Evolutionary conservation across 169 alveolate species (phyloP), one percentile per base, ranked within the genome.

Genomic region (Hepatocystis sp.): DNA sequence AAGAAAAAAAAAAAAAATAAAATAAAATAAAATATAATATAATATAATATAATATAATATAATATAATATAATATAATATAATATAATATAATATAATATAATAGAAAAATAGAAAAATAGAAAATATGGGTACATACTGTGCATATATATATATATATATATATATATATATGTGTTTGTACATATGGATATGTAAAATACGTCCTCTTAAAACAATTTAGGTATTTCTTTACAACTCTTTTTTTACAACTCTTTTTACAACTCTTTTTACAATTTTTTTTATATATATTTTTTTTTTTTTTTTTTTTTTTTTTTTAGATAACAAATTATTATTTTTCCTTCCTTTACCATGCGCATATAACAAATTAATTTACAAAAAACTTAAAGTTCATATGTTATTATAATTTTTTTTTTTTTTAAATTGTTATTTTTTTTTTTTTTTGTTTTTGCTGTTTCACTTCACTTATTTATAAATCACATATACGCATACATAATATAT

Each of bases 321-420:
- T 46, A 55, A 56, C 21, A 44, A 56, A 19, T 17, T 63, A 21
- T 42, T 58, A 15, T 71, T 71, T 27, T 71, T 71, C 56, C 65
- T 71, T 2, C 86, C 86, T 19, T 19, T 71, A 1, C 86, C 86
- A 5, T 71, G 86, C 47, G 58, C 58, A 44, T 60, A 55, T 30
- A 52, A 39, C 67, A 71, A 71, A 52, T 58, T 51, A 32, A 71
- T 71, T 71, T 71, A 60, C 86, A 71, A 71, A 49, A 71, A 71
- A 51, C 23, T 56, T 51, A 71, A 47, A 71, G 86, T 71, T 17
- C 86, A 71, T 30, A 71, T 71, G 86, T 60, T 71, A 23, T 10
- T 71, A 52, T 55, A 58, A 51, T 36, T 13, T 66, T 46, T 66
- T 66, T 25, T 56, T 56, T 10, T n/a, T 15, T 23, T 52, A 11